These are phyloP conservation scores for Citrus australasica DNA, from an alignment of 345 rosid species.

Conservation along the genomic window DNA sequence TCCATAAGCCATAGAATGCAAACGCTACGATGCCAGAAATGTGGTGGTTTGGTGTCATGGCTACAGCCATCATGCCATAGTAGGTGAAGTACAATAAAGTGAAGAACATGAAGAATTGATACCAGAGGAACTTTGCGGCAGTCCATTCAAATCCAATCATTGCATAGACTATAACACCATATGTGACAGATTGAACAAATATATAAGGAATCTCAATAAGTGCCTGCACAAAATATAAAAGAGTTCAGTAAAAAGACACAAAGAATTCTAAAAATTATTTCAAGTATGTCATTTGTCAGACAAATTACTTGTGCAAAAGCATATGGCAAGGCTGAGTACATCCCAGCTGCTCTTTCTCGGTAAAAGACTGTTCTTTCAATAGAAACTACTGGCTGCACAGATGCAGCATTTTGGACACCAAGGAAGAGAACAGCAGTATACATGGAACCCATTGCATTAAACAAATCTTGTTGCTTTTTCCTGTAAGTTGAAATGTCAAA, in stretches of 20 bases:
- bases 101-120: slow-evolving; percentile 42
- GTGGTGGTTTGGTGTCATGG: slow-evolving; percentile 40
- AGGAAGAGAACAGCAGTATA: slow-evolving; percentile 42
- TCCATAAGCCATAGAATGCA: slow-evolving; percentile 38
- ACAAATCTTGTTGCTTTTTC: slow-evolving; percentile 35
- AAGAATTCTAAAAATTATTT: background rate
- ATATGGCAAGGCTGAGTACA: slow-evolving; percentile 37
- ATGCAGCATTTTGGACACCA: slow-evolving; percentile 44
- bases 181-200: slow-evolving; percentile 26
- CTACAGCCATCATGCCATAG: slow-evolving; percentile 47
- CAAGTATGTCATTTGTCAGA: slow-evolving; percentile 24
- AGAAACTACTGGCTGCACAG: slow-evolving; percentile 52
- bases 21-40: slow-evolving; percentile 29
- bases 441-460: slow-evolving; percentile 54
- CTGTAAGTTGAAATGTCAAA: background rate
- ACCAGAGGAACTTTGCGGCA: slow-evolving; percentile 40
- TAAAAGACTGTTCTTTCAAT: slow-evolving; percentile 55
- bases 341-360: slow-evolving; percentile 63
- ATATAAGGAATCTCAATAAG: slow-evolving; percentile 43
- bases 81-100: slow-evolving; percentile 46
- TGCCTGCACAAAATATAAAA: slow-evolving; percentile 12
- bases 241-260: background rate
- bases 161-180: slow-evolving; percentile 31
- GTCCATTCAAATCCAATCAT: slow-evolving; percentile 50
- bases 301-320: slow-evolving; percentile 15